Base-by-base conservation (phyloP, 768 basidiomycete genomes). In the Suillus occidentalis region DNA sequence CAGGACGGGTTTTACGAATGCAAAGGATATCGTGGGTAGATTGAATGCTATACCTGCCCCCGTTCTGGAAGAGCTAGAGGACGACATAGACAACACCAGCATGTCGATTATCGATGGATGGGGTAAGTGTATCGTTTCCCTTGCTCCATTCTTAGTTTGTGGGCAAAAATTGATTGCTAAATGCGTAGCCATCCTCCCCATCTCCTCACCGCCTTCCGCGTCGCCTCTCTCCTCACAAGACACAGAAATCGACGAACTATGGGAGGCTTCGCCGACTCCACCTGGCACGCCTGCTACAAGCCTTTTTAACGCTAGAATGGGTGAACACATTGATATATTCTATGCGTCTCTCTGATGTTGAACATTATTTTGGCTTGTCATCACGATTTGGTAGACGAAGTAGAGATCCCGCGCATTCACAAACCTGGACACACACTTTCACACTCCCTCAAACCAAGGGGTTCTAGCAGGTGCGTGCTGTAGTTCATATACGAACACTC, bases 41-140 rank as follows among this genome's bases (percentile, higher is more conserved):
- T 53, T 77, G 34, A 65, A 59, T 60, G 50, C 28, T 43, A 71
- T 72, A 12, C 71, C 72, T 42, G 66, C 65, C 13, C 67, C 72
- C 53, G 64, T 77, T 53, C 69, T 73, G 55, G 76, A 80, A 49
- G 77, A 82, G 57, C 75, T 80, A 42, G 82, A 84, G 28, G 74
- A 74, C 4, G 82, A 85, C 57, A 65, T 85, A 7, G 75, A 80
- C n/a, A 71, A 70, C 40, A 80, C 81, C 59, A 84, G 85, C 71
- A 83, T 91, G 80, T 76, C 81, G 10, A 69, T 89, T 40, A 83
- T 90, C 1, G 81, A 85, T 72, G 90, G 89, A 36, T 89, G 89
- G 88, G 73, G 90, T 90, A 70, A 52, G 84, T 81, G 50, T 36
- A 58, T 56, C 66, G 42, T 60, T 65, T 18, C 20, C 55, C 43